Percentiles rank a stretch among this genome's conserved stretches.
These are phyloP conservation scores for Pseudocercospora eumusae DNA, from an alignment of 2,329 filamentous ascomycete genomes.

Conservation along the genomic window DNA sequence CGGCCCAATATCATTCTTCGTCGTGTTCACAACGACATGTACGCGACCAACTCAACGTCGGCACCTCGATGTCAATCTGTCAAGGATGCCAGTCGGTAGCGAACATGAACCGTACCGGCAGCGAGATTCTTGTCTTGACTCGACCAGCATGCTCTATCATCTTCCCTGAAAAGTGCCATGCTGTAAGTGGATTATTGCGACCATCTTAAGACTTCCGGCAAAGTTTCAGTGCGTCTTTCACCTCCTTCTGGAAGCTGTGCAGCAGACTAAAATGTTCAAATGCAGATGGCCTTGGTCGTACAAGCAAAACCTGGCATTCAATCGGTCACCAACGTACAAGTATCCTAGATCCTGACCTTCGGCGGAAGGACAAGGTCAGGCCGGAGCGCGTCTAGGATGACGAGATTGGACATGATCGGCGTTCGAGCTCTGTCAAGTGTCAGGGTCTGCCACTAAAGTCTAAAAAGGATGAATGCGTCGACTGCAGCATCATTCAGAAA, in stretches of 20 bases:
- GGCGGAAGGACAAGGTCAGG: background rate
- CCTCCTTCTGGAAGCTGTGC: background rate
- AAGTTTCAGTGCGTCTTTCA: background rate
- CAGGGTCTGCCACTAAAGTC: constrained; percentile 3
- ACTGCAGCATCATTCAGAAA: background rate
- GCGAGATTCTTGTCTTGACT: no score
- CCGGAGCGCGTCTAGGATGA: background rate
- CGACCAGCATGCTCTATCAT: no score
- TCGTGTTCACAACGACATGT: no score
- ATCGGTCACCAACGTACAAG: background rate
- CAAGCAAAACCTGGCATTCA: background rate
- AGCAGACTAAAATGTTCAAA: no score
- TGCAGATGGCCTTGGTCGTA: background rate
- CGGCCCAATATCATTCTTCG: background rate
- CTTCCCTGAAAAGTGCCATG: no score
- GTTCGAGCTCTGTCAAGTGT: background rate
- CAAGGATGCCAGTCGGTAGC: background rate
- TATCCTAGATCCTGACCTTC: constrained; percentile 1
- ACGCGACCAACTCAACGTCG: constrained; percentile 1
- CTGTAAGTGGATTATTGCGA: background rate
- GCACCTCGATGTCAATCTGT: background rate
- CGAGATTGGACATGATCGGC: background rate
- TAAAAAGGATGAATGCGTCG: background rate
- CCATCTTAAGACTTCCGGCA: background rate
- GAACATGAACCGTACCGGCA: background rate